A percentile compares a stretch with the other conserved stretches of the same genome.
These are phyloP conservation scores for Acrasis kona DNA, from an alignment of 78 protist genomes.

Conservation along the genomic window DNA sequence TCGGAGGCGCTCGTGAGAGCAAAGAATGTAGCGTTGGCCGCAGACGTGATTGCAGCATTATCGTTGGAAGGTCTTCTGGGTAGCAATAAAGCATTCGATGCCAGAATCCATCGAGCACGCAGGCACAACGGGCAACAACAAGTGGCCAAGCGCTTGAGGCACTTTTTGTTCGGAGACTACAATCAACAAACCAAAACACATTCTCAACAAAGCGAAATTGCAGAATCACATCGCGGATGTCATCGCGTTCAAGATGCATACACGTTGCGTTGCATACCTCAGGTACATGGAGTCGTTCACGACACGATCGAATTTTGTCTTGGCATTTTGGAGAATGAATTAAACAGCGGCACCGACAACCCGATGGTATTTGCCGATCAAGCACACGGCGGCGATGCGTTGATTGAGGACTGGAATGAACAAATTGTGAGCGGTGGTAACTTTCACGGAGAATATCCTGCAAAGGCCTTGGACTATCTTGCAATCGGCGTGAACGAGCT, in stretches of 20 bases:
- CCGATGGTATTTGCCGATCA: constrained; percentile 79
- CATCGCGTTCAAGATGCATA: constrained; percentile 83
- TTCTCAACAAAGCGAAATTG: constrained; percentile 51
- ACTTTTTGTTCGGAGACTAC: too few species aligned
- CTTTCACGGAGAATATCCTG: constrained; percentile 83
- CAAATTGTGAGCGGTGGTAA: constrained; percentile 70
- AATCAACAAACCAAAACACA: too few species aligned
- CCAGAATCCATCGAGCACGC: constrained; percentile 55
- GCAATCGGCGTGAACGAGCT: constrained; percentile 71
- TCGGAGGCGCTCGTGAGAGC: constrained; percentile 34
- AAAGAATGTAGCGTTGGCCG: background rate
- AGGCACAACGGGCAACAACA: constrained; percentile 66
- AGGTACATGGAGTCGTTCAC: constrained; percentile 57
- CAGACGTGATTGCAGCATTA: constrained; percentile 64
- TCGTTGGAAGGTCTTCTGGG: constrained; percentile 74
- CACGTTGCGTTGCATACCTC: constrained; percentile 84
- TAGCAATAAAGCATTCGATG: constrained; percentile 7
- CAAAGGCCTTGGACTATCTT: constrained; percentile 70
- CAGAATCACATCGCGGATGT: constrained; percentile 27
- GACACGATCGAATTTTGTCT: constrained; percentile 64
- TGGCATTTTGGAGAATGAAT: constrained; percentile 53
- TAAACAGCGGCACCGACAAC: constrained; percentile 86
- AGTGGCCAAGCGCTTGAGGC: constrained; percentile 39
- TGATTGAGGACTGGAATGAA: background rate
- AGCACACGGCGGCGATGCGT: background rate